Base-by-base conservation (phyloP, 202 grass and related monocot species). In the Bolboschoenoplectus hybrid region DNA sequence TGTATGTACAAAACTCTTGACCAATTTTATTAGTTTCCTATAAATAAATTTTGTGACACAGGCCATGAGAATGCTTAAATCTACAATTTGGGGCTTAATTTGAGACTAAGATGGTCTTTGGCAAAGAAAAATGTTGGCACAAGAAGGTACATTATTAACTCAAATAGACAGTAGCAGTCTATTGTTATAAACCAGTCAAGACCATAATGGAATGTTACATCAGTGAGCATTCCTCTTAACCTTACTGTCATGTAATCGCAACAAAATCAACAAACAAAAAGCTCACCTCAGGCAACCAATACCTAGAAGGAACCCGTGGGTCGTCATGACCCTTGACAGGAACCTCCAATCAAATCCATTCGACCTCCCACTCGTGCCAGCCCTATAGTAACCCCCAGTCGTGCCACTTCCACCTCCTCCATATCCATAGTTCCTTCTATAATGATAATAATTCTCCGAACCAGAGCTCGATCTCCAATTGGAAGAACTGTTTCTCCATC, bases 281-380 rank as follows among this genome's bases (percentile, higher is more conserved):
- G 16, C 47, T 84, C 47, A 84, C 64, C 81, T 84, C 49, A 32
- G 63, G 52, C 67, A 69, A 55, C 64, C 81, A 70, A 70, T 11
- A n/a, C 63, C 81, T 39, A 52, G 13, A 50, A 83, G 63, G 4
- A 83, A 83, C 6, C 49, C 12, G 17, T 36, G 63, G 13, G 81
- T 70, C 12, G 32, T 56, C 26, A 83, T 69, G 81, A 83, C 47
- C 32, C 81, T 46, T 32, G n/a, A 56, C 32, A 83, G 6, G 11
- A 53, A 53, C 20, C 19, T 19, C 81, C 81, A 83, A 61, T 68
- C 64, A 56, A 69, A 52, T 7, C 65, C 32, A 16, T 36, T n/a
- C 7, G 3, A 34, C 2, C 63, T 68, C 3, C 44, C 46, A 40
- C 63, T 32, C 5, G 63, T 16, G 49, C 81, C 81, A 41, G 19